Evolutionary conservation across 2,329 filamentous ascomycete genomes (phyloP).

Genomic region (Blumeriella jaapii): DNA sequence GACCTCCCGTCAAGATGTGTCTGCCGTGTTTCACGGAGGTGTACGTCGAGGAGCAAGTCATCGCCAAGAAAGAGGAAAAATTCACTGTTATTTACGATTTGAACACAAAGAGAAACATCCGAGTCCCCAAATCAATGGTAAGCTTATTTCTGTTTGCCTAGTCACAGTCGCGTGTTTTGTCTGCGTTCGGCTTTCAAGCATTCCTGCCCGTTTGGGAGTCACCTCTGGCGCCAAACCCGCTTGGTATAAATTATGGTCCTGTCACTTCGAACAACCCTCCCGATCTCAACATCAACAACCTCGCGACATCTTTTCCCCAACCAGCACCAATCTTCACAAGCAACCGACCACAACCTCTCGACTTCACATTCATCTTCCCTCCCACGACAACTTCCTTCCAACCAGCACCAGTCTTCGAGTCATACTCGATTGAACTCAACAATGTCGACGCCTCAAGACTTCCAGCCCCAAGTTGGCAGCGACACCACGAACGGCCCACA

Average conservation of each 20-base stretch:
- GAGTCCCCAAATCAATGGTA: constrained; percentile 8
- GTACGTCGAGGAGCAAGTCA: constrained; percentile 17
- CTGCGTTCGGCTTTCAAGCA: not conserved
- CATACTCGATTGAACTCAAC: not conserved
- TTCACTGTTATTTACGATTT: constrained; percentile 14
- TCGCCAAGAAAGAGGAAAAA: constrained; percentile 10
- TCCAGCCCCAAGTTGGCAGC: constrained; percentile 44
- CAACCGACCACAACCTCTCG: too few species aligned
- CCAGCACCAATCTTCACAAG: too few species aligned
- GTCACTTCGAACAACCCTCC: too few species aligned
- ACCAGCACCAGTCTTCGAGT: too few species aligned
- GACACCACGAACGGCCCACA: constrained; percentile 45
- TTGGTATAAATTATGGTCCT: too few species aligned
- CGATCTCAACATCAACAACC: too few species aligned
- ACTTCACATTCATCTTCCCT: too few species aligned
- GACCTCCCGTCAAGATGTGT: constrained; percentile 12
- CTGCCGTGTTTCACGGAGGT: constrained; percentile 18
- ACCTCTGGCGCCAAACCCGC: too few species aligned
- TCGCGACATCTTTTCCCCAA: too few species aligned
- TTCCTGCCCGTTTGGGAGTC: too few species aligned
- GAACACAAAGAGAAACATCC: constrained; percentile 8
- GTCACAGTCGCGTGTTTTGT: too few species aligned
- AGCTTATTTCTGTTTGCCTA: not conserved
- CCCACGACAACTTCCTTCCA: not conserved
- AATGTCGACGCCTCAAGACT: constrained; percentile 30